Conservation (phyloP, 225 moss, liverwort and hornwort genomes). For the Ulota crispa region DNA sequence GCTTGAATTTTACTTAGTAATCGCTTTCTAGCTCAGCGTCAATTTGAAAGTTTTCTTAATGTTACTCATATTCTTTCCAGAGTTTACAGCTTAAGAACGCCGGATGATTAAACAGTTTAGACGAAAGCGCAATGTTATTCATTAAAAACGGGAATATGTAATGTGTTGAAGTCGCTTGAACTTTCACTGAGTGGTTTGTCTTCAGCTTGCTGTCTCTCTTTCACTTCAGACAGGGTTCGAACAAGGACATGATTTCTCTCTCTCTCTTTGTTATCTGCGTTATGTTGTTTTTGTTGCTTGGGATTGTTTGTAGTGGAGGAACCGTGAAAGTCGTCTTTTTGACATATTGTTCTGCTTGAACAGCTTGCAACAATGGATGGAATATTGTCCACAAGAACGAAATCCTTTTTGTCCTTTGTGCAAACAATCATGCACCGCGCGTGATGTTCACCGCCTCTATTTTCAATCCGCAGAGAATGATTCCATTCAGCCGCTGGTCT, state of each 20-base stretch:
- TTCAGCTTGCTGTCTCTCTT: background rate
- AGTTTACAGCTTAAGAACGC: too few relatives aligned
- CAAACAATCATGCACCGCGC: conserved; percentile 54
- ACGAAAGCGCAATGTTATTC: too few relatives aligned
- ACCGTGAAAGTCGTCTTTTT: background rate
- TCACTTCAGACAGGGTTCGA: background rate
- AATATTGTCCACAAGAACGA: conserved; percentile 58
- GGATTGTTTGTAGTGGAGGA: background rate
- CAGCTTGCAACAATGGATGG: conserved; percentile 87
- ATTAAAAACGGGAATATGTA: too few relatives aligned
- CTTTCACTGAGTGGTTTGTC: background rate
- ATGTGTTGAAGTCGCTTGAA: background rate
- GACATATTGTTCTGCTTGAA: conserved; percentile 3
- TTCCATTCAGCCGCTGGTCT: conserved; percentile 36
- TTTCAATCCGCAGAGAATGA: conserved; percentile 67
- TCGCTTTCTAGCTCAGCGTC: too few relatives aligned
- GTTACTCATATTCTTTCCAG: too few relatives aligned
- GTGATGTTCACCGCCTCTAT: conserved; percentile 73
- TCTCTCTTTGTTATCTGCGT: background rate
- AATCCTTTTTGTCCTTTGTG: conserved; percentile 75
- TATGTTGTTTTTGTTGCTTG: background rate
- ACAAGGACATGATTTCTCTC: background rate
- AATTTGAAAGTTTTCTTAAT: too few relatives aligned
- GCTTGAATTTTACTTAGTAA: background rate
- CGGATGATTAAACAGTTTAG: too few relatives aligned